These are phyloP conservation scores for Colletotrichum noveboracense DNA, from an alignment of 2,329 filamentous ascomycete species.

Conservation along the genomic window DNA sequence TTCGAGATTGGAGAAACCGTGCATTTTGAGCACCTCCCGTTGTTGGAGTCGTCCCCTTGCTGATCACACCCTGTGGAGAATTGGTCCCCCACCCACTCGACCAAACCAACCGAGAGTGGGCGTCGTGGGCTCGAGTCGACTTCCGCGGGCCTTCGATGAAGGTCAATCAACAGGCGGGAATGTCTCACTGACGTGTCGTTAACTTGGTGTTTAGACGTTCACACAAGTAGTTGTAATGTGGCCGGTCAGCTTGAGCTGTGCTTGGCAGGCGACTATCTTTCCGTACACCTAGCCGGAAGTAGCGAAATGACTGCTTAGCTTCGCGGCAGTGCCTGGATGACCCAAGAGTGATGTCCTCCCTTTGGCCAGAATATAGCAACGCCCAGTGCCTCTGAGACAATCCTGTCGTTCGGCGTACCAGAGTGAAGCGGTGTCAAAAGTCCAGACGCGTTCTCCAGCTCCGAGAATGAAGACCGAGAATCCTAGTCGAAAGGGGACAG, in stretches of 20 bases:
- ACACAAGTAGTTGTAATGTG: background rate
- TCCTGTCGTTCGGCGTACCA: background rate
- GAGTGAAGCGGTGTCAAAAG: background rate
- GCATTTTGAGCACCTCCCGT: background rate
- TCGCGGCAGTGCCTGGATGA: background rate
- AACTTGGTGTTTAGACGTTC: background rate
- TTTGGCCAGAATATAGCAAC: background rate
- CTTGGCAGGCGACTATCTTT: background rate
- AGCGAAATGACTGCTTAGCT: background rate
- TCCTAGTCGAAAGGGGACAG: background rate
- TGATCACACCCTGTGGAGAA: background rate
- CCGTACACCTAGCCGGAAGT: background rate
- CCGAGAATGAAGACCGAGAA: background rate
- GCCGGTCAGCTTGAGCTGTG: background rate
- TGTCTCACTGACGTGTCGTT: background rate
- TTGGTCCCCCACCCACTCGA: background rate
- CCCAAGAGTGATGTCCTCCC: background rate
- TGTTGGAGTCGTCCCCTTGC: background rate
- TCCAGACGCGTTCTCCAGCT: background rate
- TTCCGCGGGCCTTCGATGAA: background rate
- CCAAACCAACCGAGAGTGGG: background rate
- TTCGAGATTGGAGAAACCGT: background rate
- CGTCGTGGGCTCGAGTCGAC: background rate
- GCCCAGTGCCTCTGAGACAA: background rate
- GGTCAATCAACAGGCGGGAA: background rate